A percentile compares a stretch with the other conserved stretches of the same genome.
Evolutionary conservation across 768 basidiomycete genomes (phyloP).

Genomic region (Trametes sanguinea): DNA sequence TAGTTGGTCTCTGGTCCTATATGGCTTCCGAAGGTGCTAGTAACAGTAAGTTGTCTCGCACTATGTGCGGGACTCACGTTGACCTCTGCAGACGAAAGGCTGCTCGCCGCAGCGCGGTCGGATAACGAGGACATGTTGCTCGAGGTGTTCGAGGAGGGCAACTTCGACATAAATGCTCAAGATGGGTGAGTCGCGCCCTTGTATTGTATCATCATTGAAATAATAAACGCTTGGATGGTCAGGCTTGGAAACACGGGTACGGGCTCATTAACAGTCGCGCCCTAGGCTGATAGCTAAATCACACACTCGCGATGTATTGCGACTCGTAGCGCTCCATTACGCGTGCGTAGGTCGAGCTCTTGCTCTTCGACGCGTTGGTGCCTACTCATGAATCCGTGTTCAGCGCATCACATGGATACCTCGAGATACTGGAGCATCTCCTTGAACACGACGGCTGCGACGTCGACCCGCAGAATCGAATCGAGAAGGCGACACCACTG

Average conservation of each 20-base stretch:
- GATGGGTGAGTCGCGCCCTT: slow-evolving; percentile 63
- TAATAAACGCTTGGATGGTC: background rate
- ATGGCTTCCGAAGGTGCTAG: slow-evolving; percentile 27
- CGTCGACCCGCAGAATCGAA: slow-evolving; percentile 73
- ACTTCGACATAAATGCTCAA: slow-evolving; percentile 71
- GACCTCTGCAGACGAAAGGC: slow-evolving; percentile 56
- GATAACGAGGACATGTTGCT: slow-evolving; percentile 73
- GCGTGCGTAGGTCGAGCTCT: slow-evolving; percentile 53
- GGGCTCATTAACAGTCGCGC: slow-evolving; percentile 24
- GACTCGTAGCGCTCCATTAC: slow-evolving; percentile 62
- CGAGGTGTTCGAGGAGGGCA: slow-evolving; percentile 56
- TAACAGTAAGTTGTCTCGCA: slow-evolving; percentile 22
- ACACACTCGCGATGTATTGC: background rate
- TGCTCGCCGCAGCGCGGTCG: slow-evolving; percentile 69
- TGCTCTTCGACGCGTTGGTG: background rate
- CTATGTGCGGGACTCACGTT: background rate
- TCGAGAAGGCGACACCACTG: slow-evolving; percentile 74
- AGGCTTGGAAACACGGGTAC: slow-evolving; percentile 79
- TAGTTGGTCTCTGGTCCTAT: background rate
- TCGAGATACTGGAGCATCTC: slow-evolving; percentile 68
- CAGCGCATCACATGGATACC: slow-evolving; percentile 58
- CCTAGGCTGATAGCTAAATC: background rate
- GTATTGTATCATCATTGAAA: background rate
- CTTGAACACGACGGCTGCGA: slow-evolving; percentile 77
- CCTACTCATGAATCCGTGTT: background rate